These are phyloP conservation scores for Fraxinus sp. DNA, from an alignment of 305 asterid genomes.

Conservation along the genomic window DNA sequence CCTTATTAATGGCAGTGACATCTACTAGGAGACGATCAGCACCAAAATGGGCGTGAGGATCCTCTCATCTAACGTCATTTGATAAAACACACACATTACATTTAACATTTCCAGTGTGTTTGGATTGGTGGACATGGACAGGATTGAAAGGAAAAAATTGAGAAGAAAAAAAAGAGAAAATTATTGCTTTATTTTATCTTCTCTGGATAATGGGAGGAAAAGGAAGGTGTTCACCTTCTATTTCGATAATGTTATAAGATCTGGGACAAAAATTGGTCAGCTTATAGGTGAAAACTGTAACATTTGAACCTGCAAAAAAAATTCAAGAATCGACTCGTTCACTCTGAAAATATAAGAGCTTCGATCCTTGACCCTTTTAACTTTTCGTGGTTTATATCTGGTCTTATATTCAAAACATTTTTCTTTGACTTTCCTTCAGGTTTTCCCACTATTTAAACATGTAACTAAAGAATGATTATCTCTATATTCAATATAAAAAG, in stretches of 20 bases:
- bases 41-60: conserved; percentile 11
- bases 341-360: background rate
- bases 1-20: conserved; percentile 32
- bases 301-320: background rate
- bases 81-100: background rate
- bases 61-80: conserved; percentile 19
- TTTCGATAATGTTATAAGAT: background rate
- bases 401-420: background rate
- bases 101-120: background rate
- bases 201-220: background rate
- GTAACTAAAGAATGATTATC: background rate
- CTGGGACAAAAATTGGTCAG: background rate
- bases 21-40: conserved; percentile 23
- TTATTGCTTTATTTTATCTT: background rate
- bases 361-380: background rate
- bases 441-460: background rate
- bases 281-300: background rate
- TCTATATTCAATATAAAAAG: background rate
- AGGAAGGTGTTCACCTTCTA: background rate
- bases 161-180: background rate
- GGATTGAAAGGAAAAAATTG: background rate
- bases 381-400: background rate
- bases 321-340: background rate
- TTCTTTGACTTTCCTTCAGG: background rate
- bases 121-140: background rate